These are phyloP conservation scores for Diaporthe capsici DNA, from an alignment of 2,329 filamentous ascomycete genomes.

Conservation along the genomic window DNA sequence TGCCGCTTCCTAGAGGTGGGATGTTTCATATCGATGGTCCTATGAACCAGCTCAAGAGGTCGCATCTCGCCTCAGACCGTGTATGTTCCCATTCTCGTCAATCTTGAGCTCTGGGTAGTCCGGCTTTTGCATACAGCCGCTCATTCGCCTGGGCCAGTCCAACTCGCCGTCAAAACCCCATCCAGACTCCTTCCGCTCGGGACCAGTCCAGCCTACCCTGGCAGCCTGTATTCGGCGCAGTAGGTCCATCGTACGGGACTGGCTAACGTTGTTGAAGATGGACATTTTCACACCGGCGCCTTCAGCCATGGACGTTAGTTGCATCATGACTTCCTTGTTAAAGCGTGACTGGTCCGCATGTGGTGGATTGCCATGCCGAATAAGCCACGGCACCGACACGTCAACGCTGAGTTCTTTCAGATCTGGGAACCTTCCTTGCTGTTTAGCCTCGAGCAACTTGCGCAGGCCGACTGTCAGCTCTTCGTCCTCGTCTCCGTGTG, in stretches of 20 bases:
- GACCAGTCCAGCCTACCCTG: slow-evolving; percentile 23
- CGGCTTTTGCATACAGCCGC: slow-evolving; percentile 25
- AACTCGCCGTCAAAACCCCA: slow-evolving; percentile 31
- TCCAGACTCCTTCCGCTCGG: neutral
- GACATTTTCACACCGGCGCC: neutral
- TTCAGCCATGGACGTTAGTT: neutral
- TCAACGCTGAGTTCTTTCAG: slow-evolving; percentile 24
- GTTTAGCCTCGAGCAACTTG: slow-evolving; percentile 21
- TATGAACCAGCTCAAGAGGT: neutral
- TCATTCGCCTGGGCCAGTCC: slow-evolving; percentile 26
- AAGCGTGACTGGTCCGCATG: slow-evolving; percentile 17
- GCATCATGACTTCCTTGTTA: slow-evolving; percentile 23
- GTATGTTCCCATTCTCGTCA: slow-evolving; percentile 13
- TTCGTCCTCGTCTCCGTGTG: slow-evolving; percentile 31
- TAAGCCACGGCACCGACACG: slow-evolving; percentile 21
- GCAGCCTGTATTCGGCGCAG: slow-evolving; percentile 11
- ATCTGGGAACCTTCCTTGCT: neutral
- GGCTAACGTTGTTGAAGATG: slow-evolving; percentile 27
- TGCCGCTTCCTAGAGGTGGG: neutral
- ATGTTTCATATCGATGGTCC: neutral
- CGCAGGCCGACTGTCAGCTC: slow-evolving; percentile 29
- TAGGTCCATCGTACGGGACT: slow-evolving; percentile 5
- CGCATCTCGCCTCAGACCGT: neutral
- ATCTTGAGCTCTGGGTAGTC: slow-evolving; percentile 31
- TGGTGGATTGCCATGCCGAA: neutral